phyloP scores from a whole-genome alignment of 2,329 filamentous ascomycete genomes.

The Aspergillus sp. region DNA sequence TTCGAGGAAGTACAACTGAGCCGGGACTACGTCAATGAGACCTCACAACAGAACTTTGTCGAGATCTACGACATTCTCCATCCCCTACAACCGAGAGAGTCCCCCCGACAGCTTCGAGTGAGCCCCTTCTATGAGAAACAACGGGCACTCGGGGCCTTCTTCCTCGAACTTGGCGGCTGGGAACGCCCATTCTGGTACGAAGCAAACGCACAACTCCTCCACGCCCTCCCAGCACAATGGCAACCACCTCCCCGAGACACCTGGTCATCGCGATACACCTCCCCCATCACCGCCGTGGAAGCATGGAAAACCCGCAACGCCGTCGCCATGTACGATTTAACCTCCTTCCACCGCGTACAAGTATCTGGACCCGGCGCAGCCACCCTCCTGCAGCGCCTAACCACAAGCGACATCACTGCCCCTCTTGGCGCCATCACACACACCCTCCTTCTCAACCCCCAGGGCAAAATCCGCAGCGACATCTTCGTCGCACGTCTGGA shows the following conservation, averaged over 20 bases:
- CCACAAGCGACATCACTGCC: slow-evolving; percentile 41
- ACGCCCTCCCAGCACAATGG: slow-evolving; percentile 57
- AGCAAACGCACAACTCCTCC: slow-evolving; percentile 55
- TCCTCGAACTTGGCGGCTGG: slow-evolving; percentile 63
- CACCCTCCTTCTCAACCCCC: slow-evolving; percentile 56
- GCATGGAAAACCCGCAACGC: slow-evolving; percentile 67
- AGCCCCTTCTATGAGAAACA: slow-evolving; percentile 62
- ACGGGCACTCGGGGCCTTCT: slow-evolving; percentile 53
- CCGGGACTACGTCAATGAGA: slow-evolving; percentile 59
- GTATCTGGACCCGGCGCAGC: slow-evolving; percentile 60
- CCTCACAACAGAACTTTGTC: slow-evolving; percentile 62
- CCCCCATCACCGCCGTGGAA: slow-evolving; percentile 61
- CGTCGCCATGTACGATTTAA: slow-evolving; percentile 65
- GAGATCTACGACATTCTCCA: slow-evolving; percentile 68
- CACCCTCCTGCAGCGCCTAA: slow-evolving; percentile 57
- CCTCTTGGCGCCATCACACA: slow-evolving; percentile 57
- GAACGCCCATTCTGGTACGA: slow-evolving; percentile 66
- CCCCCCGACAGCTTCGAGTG: slow-evolving; percentile 60
- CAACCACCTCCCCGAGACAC: slow-evolving; percentile 57
- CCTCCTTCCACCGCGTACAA: slow-evolving; percentile 60
- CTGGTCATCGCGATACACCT: slow-evolving; percentile 61
- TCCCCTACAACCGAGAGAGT: slow-evolving; percentile 59
- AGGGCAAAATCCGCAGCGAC: slow-evolving; percentile 59
- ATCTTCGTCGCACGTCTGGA: slow-evolving; percentile 58
- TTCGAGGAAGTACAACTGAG: slow-evolving; percentile 64